Evolutionary conservation across 148 eudicot species (phyloP), one percentile per base, ranked within the genome.

Genomic region (Tetragonia tetragonoides): DNA sequence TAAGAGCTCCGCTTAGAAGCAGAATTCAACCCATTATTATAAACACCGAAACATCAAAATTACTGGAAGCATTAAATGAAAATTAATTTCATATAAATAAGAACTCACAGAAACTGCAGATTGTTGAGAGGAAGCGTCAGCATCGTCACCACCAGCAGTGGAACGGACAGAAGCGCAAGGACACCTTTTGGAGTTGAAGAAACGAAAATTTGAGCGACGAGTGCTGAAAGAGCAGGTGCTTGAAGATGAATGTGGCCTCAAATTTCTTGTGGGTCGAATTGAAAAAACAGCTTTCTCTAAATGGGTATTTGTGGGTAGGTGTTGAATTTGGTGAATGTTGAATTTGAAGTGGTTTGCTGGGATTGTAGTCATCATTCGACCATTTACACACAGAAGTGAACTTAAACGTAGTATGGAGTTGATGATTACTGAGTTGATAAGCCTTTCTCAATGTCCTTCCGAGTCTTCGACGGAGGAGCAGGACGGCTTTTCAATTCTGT

Each of bases 61-160:
- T 5, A 5, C 10, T 51, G 21, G 12, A 37, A 39, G 4, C 14
- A 40, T 21, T 3, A 15, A 44, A 39, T 37, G 37, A n/a, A 49
- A 71, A 7, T 41, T 56, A 53, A 79, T 24, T 7, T 10, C 15
- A 68, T 21, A 40, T 41, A 10, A 17, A 41, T 12, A 3, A 44
- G 41, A 70, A 75, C 90, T 83, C 77, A 90, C 94, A 78, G 90
- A 84, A 86, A 88, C 17, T 1, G 85, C 73, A 42, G 91, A 82
- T 6, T 77, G 83, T 37, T 83, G 82, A 24, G 83, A 42, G 78
- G 53, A 16, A 66, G 84, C 75, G 79, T 81, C 86, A 61, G 77
- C 82, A 76, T 77, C 84, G 66, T 81, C 89, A 62, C 89, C 72
- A 68, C 73, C 74, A 62, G 76, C 87, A 78, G 84, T 84, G 51